These are phyloP conservation scores for Chenopodium suecicum DNA, from an alignment of 148 eudicot genomes.

Conservation along the genomic window DNA sequence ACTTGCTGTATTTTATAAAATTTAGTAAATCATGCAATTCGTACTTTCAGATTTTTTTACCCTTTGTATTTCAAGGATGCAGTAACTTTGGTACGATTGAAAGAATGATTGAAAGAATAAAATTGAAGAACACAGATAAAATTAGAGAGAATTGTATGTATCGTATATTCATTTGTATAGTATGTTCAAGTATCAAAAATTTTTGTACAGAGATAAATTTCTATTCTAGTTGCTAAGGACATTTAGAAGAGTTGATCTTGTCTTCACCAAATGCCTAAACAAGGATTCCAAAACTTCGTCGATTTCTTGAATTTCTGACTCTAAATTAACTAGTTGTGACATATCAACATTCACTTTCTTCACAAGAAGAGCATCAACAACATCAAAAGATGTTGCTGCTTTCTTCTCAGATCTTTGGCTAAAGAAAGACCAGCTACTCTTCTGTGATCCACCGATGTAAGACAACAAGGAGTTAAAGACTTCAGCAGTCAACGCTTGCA, in stretches of 20 bases:
- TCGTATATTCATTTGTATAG: not conserved
- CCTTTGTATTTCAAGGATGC: not conserved
- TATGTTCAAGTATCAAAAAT: not conserved
- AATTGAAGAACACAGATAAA: not conserved
- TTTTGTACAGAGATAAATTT: not conserved
- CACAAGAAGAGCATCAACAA: conserved; percentile 15
- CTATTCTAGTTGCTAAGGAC: conserved; percentile 38
- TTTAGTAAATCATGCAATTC: not conserved
- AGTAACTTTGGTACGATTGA: too few relatives aligned
- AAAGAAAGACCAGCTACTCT: conserved; percentile 18
- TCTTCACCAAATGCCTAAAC: conserved; percentile 44
- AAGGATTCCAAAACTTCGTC: conserved; percentile 42
- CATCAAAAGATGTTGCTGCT: conserved; percentile 16
- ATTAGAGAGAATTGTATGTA: not conserved
- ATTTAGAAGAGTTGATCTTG: conserved; percentile 49
- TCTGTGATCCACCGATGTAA: conserved; percentile 8
- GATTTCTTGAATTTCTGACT: conserved; percentile 29
- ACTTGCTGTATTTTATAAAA: not conserved
- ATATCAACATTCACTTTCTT: not conserved
- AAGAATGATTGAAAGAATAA: not conserved
- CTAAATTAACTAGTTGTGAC: conserved; percentile 23
- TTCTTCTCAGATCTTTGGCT: not conserved
- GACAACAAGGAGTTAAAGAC: conserved; percentile 17
- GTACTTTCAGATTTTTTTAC: not conserved
- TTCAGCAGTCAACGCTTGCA: conserved; percentile 8